Conservation (phyloP, 208 protist species). For the Acanthamoeba culbertsoni region DNA sequence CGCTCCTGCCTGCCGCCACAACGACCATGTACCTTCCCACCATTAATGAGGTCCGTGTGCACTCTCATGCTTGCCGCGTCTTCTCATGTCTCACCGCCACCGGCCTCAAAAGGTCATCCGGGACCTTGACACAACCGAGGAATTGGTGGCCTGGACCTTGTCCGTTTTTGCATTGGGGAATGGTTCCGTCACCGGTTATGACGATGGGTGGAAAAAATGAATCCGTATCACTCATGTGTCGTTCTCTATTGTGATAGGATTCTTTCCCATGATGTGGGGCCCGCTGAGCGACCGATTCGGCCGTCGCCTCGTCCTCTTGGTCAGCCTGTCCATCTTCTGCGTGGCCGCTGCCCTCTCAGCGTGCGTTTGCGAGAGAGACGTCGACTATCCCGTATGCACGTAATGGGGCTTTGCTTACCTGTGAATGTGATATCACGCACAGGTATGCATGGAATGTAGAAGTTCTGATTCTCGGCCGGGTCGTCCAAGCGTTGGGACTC, state of each 20-base stretch:
- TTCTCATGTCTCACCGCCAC: neutral
- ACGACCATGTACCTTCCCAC: neutral
- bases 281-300: neutral
- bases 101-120: neutral
- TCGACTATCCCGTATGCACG: neutral
- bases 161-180: neutral
- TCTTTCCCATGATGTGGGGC: neutral
- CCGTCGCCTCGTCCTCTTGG: neutral
- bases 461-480: neutral
- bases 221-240: too few species aligned
- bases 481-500: neutral
- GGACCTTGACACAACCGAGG: neutral
- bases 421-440: neutral
- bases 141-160: neutral
- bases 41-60: neutral
- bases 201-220: too few species aligned
- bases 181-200: neutral
- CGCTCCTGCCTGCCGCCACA: neutral
- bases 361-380: too few species aligned
- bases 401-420: neutral
- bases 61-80: neutral
- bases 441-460: neutral
- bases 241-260: neutral
- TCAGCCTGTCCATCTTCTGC: neutral
- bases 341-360: neutral